Base-by-base conservation (phyloP, 768 basidiomycete genomes). In the Brasilioporus rufonigricans region DNA sequence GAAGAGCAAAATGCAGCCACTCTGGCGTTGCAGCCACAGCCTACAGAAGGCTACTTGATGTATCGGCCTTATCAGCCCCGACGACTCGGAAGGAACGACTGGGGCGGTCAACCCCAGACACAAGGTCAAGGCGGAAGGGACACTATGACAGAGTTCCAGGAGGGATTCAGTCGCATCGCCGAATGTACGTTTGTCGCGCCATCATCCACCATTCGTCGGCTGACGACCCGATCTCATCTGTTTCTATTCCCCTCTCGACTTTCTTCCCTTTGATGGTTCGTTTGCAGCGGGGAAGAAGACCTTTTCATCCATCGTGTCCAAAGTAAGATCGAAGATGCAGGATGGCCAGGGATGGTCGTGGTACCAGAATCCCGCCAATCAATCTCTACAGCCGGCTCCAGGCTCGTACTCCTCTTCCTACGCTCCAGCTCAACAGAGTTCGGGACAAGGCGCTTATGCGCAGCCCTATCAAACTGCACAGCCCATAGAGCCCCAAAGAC, bases 261-360 rank as follows among this genome's bases (percentile, higher is more conserved):
- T 19, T 32, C 35, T 14, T 6, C 21, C 3, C 19, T 6, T 19
- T 14, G 12, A 3, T 16, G 2, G n/a, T n/a, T n/a, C n/a, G n/a
- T n/a, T n/a, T n/a, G 48, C 54, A 89, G 87, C 79, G 50, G 89
- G 91, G 4, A 91, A 89, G 74, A 88, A 85, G 71, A 92, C 90
- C 0, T 81, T 93, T 68, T 84, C 79, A 44, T 79, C 74, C 10
- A 67, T 93, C 26, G 77, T 92, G 38, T 83, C 82, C 32, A 92
- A 87, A 67, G 88, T 91, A 44, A 91, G 84, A 65, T 84, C 89
- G 6, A 93, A 92, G 79, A 83, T 92, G 55, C 86, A 88, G 63
- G 91, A 92, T 62, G 65, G 66, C 16, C 62, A 68, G 43, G 62
- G 65, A 26, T 38, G 60, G 50, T 52, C 58, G 8, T 55, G 63